Conservation (phyloP, 2,329 filamentous ascomycete genomes). For the Mycogone perniciosa region DNA sequence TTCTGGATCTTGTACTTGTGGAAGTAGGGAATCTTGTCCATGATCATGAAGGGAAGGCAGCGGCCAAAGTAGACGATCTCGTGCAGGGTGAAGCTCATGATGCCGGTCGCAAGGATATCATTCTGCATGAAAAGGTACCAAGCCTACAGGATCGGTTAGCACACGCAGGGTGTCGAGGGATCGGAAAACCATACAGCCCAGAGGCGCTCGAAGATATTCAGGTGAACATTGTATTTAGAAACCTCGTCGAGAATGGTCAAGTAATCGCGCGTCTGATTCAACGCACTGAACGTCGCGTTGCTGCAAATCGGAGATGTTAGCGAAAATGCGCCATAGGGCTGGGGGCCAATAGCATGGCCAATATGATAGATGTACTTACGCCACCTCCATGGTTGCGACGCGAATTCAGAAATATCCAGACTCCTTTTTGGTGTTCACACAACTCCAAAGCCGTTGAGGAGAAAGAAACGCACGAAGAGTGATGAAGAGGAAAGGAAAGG, state of each 20-base stretch:
- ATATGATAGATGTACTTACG: constrained; percentile 21
- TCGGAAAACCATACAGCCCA: constrained; percentile 64
- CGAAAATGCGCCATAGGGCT: constrained; percentile 17
- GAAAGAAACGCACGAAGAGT: background rate
- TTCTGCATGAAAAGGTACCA: constrained; percentile 99
- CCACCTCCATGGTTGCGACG: constrained; percentile 28
- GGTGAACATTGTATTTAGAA: constrained; percentile 69
- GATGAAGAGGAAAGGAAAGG: background rate
- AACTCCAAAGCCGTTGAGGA: background rate
- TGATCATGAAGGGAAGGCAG: constrained; percentile 83
- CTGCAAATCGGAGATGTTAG: constrained; percentile 26
- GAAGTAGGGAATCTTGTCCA: constrained; percentile 82
- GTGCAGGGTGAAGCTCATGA: constrained; percentile 96
- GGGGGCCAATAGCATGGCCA: constrained; percentile 15
- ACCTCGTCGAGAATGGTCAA: constrained; percentile 56
- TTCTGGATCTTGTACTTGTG: constrained; percentile 91
- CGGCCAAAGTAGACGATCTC: constrained; percentile 93
- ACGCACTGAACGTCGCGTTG: constrained; percentile 44
- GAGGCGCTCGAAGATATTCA: constrained; percentile 80
- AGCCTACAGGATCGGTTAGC: constrained; percentile 37
- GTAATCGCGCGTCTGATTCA: constrained; percentile 47
- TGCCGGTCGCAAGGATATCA: constrained; percentile 89
- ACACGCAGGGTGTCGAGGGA: background rate
- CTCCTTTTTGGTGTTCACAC: background rate
- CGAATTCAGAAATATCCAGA: background rate